Evolutionary conservation across 2,329 filamentous ascomycete species (phyloP).

Genomic region (Rachicladosporium sp.): DNA sequence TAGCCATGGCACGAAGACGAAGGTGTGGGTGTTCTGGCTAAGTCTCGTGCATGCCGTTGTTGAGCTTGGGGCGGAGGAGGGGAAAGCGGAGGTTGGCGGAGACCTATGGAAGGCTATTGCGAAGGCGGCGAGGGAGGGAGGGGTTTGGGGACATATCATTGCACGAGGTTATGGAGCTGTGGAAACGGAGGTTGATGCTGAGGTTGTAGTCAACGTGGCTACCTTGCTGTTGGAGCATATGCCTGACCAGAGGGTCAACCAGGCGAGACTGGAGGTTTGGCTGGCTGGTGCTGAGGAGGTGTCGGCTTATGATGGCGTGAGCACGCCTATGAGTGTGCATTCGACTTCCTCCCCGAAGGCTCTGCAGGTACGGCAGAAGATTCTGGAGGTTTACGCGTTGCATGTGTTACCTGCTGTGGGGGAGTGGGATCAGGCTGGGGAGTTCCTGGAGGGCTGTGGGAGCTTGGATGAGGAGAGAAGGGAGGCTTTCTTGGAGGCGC

Average conservation of each 20-base stretch:
- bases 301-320: constrained; percentile 28
- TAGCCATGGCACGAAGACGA: constrained; percentile 72
- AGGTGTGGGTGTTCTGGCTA: constrained; percentile 94
- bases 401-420: constrained; percentile 88
- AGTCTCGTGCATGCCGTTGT: constrained; percentile 85
- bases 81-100: constrained; percentile 74
- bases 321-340: constrained; percentile 43
- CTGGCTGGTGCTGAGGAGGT: constrained; percentile 52
- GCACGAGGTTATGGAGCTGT: constrained; percentile 74
- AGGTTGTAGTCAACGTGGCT: constrained; percentile 85
- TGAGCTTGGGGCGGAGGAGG: constrained; percentile 80
- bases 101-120: constrained; percentile 68
- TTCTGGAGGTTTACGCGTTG: constrained; percentile 87
- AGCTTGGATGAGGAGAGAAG: constrained; percentile 54
- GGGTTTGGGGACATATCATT: constrained; percentile 90
- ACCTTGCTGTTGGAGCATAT: constrained; percentile 87
- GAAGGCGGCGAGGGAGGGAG: constrained; percentile 72
- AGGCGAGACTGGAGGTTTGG: constrained; percentile 77
- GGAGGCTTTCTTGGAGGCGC: constrained; percentile 37
- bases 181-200: constrained; percentile 84
- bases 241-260: constrained; percentile 68
- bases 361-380: constrained; percentile 59
- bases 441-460: constrained; percentile 78
- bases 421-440: constrained; percentile 89
- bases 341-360: constrained; percentile 22